phyloP scores from a whole-genome alignment of 441 rosid species.

The Kokia cookei region DNA sequence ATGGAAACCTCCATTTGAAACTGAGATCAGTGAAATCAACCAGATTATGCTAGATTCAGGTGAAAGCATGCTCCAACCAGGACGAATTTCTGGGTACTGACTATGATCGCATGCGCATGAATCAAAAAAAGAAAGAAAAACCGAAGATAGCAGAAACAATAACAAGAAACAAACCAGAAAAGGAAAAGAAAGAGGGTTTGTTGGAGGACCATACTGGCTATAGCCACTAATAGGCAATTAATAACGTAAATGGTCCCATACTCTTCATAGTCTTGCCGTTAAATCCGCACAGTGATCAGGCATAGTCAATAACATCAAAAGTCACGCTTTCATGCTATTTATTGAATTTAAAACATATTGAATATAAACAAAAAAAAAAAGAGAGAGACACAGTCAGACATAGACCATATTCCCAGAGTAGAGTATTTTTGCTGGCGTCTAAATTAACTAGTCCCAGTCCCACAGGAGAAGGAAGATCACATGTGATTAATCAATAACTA shows the following conservation, averaged over 20 bases:
- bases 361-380: neutral
- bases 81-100: neutral
- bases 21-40: neutral
- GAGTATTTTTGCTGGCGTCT: neutral
- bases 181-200: neutral
- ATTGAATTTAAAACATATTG: neutral
- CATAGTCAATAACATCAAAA: neutral
- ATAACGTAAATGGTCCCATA: slow-evolving; percentile 5
- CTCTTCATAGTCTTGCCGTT: neutral
- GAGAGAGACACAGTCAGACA: neutral
- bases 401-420: neutral
- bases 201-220: neutral
- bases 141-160: neutral
- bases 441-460: neutral
- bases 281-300: slow-evolving; percentile 15
- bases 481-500: neutral
- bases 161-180: neutral
- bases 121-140: neutral
- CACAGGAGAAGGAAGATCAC: neutral
- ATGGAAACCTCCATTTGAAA: neutral
- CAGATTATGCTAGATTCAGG: slow-evolving; percentile 2
- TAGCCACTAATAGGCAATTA: neutral
- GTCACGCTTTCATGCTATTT: neutral
- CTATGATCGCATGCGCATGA: slow-evolving; percentile 3
- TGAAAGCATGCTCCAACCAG: neutral